phyloP scores from a whole-genome alignment of 805 yeast genomes.

The Zygosaccharomyces bailii region DNA sequence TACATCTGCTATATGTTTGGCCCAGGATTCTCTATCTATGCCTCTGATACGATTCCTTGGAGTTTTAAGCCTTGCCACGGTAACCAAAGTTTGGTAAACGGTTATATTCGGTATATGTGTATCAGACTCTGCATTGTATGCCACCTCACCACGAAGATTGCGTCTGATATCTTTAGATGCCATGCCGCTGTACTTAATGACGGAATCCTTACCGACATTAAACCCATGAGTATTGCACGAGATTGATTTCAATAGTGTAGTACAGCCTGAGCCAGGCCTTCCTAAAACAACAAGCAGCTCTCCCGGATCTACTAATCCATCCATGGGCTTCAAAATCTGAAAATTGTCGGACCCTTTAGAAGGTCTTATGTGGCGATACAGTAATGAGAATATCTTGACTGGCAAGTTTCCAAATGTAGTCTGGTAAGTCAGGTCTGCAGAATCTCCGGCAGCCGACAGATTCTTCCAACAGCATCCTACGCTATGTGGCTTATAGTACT shows the following conservation, averaged over 20 bases:
- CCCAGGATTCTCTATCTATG: slow-evolving; percentile 52
- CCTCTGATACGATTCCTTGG: slow-evolving; percentile 59
- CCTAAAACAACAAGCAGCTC: slow-evolving; percentile 68
- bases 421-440: slow-evolving; percentile 66
- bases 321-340: slow-evolving; percentile 62
- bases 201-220: slow-evolving; percentile 44
- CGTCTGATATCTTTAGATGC: slow-evolving; percentile 47
- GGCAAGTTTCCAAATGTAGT: slow-evolving; percentile 50
- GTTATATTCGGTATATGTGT: slow-evolving; percentile 64
- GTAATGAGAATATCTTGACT: slow-evolving; percentile 26
- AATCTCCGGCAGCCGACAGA: slow-evolving; percentile 60
- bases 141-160: slow-evolving; percentile 64
- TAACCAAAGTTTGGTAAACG: slow-evolving; percentile 61
- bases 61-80: slow-evolving; percentile 59
- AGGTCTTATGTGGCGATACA: slow-evolving; percentile 23
- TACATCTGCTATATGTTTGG: slow-evolving; percentile 52
- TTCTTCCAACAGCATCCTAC: slow-evolving; percentile 59
- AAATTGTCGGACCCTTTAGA: slow-evolving; percentile 36
- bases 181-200: slow-evolving; percentile 54
- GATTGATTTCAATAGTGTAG: slow-evolving; percentile 60
- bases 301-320: slow-evolving; percentile 59
- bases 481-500: slow-evolving; percentile 57
- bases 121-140: slow-evolving; percentile 67
- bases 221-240: slow-evolving; percentile 60
- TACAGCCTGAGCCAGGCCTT: slow-evolving; percentile 74